Evolutionary conservation across 2,329 filamentous ascomycete species (phyloP), one percentile per base, ranked within the genome.

Genomic region (Zymoseptoria tritici): DNA sequence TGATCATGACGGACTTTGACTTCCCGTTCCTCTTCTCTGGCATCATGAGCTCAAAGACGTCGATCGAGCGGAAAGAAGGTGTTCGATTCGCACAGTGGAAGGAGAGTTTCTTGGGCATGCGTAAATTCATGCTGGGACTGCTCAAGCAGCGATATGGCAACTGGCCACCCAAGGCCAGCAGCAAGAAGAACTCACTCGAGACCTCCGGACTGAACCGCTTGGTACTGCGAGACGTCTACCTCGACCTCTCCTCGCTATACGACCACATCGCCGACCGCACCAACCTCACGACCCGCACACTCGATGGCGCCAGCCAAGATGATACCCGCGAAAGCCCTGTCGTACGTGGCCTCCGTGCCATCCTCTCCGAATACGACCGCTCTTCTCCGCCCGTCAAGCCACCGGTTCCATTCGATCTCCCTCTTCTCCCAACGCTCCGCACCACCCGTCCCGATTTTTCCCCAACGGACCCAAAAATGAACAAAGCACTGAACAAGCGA

Each of bases 21-120:
- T 97, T 96, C 67, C 91, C 92, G 0, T 89, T 90, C 0, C 78
- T 97, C 4, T 97, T 96, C 71, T 85, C 91, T 0, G 94, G 94
- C 36, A 85, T 91, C 65, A 93, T 90, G 70, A 91, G 87, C 73
- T 96, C 91, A 3, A 92, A 87, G 9, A 90, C 88, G 0, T 83
- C 85, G 21, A 81, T 81, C 0, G 91, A 96, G 73, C 86, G 90
- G 64, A 92, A 87, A 71, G 78, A 85, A 19, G 71, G 71, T n/a
- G 84, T 96, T 51, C 85, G 87, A 21, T 97, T 95, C 78, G 91
- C 91, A 73, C 82, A 83, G 26, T 97, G 94, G 93, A 88, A 84
- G 68, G 79, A 80, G 19, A 82, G 86, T 2, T 97, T 93, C 71
- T 77, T 82, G 60, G 85, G 83, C 58, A 91, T 92, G 80, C 83